phyloP scores from a whole-genome alignment of 352 stramenopile species.

The Phytophthora cactorum region DNA sequence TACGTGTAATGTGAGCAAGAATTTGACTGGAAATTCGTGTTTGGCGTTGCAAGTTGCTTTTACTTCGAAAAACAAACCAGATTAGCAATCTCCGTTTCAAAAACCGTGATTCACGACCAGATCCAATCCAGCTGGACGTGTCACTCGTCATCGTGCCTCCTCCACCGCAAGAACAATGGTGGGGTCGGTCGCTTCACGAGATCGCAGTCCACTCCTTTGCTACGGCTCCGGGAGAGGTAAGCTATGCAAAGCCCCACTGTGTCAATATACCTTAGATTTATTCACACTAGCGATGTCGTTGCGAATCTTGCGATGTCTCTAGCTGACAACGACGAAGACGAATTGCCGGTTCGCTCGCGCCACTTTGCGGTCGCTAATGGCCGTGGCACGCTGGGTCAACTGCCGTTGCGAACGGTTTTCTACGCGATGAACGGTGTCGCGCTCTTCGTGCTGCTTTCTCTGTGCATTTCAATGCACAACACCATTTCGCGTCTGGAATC shows the following conservation, averaged over 20 bases:
- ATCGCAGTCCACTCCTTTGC: constrained; percentile 64
- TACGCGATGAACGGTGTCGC: constrained; percentile 67
- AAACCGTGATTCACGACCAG: constrained; percentile 6
- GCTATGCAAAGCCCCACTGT: neutral
- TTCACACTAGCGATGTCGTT: constrained; percentile 1
- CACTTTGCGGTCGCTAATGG: constrained; percentile 10
- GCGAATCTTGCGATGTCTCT: neutral
- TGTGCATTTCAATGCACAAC: constrained; percentile 79
- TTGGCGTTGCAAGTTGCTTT: too few relatives aligned
- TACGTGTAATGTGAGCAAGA: constrained; percentile 6
- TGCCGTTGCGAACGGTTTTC: constrained; percentile 50
- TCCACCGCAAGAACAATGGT: constrained; percentile 23
- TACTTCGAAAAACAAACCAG: too few relatives aligned
- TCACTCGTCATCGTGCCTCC: constrained; percentile 23
- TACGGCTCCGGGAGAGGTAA: constrained; percentile 61
- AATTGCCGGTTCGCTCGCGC: constrained; percentile 18
- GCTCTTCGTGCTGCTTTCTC: constrained; percentile 57
- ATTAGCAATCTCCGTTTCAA: constrained; percentile 17
- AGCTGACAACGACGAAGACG: constrained; percentile 17
- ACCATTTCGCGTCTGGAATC: constrained; percentile 62
- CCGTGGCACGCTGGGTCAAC: neutral
- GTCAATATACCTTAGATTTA: neutral
- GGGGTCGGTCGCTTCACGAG: constrained; percentile 28
- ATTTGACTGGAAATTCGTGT: neutral
- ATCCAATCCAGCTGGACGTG: constrained; percentile 8